Percentiles rank a stretch among this genome's conserved stretches.
Evolutionary conservation across 1,139 yeast genomes (phyloP).

Genomic region (Geotrichum europaeum): DNA sequence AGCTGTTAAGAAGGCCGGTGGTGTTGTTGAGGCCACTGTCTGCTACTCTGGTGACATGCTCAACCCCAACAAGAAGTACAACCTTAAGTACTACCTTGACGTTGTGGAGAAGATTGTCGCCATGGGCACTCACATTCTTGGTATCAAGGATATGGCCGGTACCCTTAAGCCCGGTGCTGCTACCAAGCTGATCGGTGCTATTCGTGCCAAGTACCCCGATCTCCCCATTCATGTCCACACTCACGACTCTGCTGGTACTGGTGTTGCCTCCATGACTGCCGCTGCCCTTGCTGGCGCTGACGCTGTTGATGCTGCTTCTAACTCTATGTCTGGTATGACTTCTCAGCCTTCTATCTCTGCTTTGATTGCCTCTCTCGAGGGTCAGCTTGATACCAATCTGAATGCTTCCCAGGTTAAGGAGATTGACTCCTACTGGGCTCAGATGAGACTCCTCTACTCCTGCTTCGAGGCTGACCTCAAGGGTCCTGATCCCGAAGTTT

Average conservation of each 20-base stretch:
- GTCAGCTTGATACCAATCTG: conserved; percentile 73
- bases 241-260: conserved; percentile 99
- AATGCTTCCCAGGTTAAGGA: conserved; percentile 64
- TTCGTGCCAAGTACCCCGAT: conserved; percentile 83
- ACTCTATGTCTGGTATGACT: conserved; percentile 97
- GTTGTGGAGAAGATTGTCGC: conserved; percentile 78
- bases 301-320: conserved; percentile 94
- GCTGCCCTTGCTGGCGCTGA: conserved; percentile 97
- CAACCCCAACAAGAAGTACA: conserved; percentile 89
- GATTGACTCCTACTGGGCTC: conserved; percentile 95
- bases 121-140: conserved; percentile 95
- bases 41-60: conserved; percentile 99
- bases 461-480: conserved; percentile 97
- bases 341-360: conserved; percentile 97
- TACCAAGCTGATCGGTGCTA: conserved; percentile 63
- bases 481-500: conserved; percentile 99
- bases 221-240: conserved; percentile 98
- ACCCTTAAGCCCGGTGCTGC: conserved; percentile 96
- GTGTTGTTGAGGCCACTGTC: conserved; percentile 96
- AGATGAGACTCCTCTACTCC: conserved; percentile 92
- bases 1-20: conserved; percentile 97
- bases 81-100: conserved; percentile 77
- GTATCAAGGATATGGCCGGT: conserved; percentile 99
- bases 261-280: conserved; percentile 93
- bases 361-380: conserved; percentile 84